Evolutionary conservation across 164 flowering plant genomes (phyloP).

Genomic region (Amborella trichopoda): DNA sequence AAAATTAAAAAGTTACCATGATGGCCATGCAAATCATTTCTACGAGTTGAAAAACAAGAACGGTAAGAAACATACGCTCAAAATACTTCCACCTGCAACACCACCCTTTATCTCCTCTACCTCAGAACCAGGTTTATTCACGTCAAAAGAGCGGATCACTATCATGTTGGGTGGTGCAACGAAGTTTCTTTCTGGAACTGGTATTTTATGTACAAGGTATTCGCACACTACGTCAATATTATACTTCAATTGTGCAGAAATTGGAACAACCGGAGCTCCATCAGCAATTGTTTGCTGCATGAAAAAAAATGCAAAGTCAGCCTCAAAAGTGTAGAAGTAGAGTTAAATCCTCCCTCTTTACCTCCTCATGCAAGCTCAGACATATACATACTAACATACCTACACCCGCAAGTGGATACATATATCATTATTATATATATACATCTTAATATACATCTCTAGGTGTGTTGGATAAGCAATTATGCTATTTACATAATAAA

Average conservation of each 20-base stretch:
- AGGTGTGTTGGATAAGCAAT: too few relatives aligned
- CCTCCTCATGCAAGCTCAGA: too few relatives aligned
- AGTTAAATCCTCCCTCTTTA: too few relatives aligned
- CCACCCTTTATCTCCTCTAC: constrained; percentile 94
- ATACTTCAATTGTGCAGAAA: constrained; percentile 90
- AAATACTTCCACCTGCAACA: constrained; percentile 97
- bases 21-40: too few relatives aligned
- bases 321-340: too few relatives aligned
- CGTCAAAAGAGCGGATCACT: constrained; percentile 89
- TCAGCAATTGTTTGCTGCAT: constrained; percentile 87
- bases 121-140: constrained; percentile 87
- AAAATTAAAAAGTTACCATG: too few relatives aligned
- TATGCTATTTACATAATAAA: too few relatives aligned
- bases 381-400: too few relatives aligned
- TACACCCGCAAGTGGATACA: too few relatives aligned
- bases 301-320: constrained; percentile 1
- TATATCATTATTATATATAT: too few relatives aligned
- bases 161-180: constrained; percentile 90
- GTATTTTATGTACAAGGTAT: constrained; percentile 71
- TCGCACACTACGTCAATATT: constrained; percentile 91
- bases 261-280: constrained; percentile 83
- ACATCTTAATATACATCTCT: too few relatives aligned
- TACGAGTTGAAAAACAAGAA: too few relatives aligned
- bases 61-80: constrained; percentile 39
- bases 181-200: constrained; percentile 83